Percentiles rank a stretch among this genome's conserved stretches.
Evolutionary conservation across 2,329 filamentous ascomycete species (phyloP).

Genomic region (Penicillium sp.): DNA sequence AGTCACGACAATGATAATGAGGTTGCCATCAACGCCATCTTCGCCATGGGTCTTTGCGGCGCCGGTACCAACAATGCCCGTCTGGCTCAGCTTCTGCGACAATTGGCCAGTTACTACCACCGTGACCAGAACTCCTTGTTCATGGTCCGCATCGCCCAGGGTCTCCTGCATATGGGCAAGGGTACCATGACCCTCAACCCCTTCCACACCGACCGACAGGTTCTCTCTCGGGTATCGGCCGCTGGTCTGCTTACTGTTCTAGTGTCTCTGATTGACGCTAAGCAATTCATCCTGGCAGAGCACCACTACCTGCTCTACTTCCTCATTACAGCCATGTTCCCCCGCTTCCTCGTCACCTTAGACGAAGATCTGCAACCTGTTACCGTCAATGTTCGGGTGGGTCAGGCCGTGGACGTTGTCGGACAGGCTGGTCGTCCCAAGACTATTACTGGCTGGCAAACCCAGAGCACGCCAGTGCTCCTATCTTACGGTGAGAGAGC

Average conservation of each 20-base stretch:
- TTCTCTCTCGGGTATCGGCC: constrained; percentile 87
- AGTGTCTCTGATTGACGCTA: constrained; percentile 92
- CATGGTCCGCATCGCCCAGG: constrained; percentile 98
- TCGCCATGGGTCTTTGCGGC: constrained; percentile 96
- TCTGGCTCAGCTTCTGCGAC: constrained; percentile 88
- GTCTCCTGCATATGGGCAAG: constrained; percentile 98
- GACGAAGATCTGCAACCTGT: constrained; percentile 93
- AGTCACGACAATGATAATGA: constrained; percentile 98
- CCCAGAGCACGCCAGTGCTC: constrained; percentile 96
- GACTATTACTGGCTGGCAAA: constrained; percentile 99
- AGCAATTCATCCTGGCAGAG: constrained; percentile 74
- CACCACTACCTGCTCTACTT: constrained; percentile 96
- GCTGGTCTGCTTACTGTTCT: constrained; percentile 88
- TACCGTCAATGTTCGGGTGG: constrained; percentile 93
- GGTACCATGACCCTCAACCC: constrained; percentile 93
- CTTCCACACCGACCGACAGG: constrained; percentile 98
- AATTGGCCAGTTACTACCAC: constrained; percentile 97
- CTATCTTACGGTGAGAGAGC: constrained; percentile 93
- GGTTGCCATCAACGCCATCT: constrained; percentile 97
- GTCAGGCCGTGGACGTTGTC: constrained; percentile 97
- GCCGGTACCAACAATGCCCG: constrained; percentile 98
- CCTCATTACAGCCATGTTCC: constrained; percentile 94
- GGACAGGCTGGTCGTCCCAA: constrained; percentile 96
- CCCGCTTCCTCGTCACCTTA: constrained; percentile 92
- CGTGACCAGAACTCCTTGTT: constrained; percentile 94